phyloP scores from a whole-genome alignment of 73 alveolate genomes.

The Paramecium tetraurelia region DNA sequence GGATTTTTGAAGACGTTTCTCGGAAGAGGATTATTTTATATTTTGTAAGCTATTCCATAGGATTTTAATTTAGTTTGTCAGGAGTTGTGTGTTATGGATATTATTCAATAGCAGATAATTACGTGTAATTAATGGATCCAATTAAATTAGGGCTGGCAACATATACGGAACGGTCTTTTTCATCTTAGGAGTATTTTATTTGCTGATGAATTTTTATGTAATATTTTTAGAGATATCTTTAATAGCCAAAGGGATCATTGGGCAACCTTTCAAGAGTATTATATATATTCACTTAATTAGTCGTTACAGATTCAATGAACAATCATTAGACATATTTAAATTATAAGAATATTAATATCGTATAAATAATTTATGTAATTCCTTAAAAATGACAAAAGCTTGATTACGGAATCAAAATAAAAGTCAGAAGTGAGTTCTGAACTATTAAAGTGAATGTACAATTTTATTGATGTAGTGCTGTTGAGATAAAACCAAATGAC shows the following conservation, averaged over 20 bases:
- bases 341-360: neutral
- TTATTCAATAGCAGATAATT: neutral
- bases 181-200: neutral
- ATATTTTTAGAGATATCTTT: neutral
- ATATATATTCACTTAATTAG: neutral
- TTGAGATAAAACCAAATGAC: constrained; percentile 74
- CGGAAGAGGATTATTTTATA: constrained; percentile 35
- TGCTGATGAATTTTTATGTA: constrained; percentile 33
- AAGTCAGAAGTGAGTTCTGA: constrained; percentile 66
- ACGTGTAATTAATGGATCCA: neutral
- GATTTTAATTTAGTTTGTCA: neutral
- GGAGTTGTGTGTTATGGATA: constrained; percentile 22
- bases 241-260: constrained; percentile 37
- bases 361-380: constrained; percentile 79
- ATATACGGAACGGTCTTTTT: constrained; percentile 22
- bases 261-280: constrained; percentile 45
- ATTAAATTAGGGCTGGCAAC: neutral
- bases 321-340: neutral
- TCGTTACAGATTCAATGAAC: neutral
- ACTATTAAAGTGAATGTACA: constrained; percentile 59
- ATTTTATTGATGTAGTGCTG: constrained; percentile 73
- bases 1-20: constrained; percentile 37
- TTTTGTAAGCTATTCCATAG: neutral
- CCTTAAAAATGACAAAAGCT: constrained; percentile 56
- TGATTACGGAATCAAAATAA: constrained; percentile 76